Conservation (phyloP, 1,284 basidiomycete genomes). For the Microbotryum silenes-acaulis region DNA sequence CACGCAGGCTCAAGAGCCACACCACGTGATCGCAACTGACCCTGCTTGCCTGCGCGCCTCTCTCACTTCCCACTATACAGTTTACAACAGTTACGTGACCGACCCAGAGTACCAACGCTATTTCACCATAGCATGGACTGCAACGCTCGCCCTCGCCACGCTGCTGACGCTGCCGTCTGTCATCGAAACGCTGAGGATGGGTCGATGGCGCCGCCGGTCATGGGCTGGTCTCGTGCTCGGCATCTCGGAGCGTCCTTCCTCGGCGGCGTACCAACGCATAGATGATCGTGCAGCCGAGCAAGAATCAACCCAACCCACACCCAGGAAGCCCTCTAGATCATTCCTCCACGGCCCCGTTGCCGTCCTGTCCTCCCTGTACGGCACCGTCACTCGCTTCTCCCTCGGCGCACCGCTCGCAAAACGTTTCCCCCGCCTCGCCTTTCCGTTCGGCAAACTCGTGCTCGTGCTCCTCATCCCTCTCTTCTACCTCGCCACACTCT, state of each 20-base stretch:
- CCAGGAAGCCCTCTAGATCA: neutral
- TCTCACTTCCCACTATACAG: neutral
- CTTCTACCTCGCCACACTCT: constrained; percentile 21
- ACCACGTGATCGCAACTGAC: neutral
- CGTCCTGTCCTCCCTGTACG: constrained; percentile 4
- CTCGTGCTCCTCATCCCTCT: constrained; percentile 17
- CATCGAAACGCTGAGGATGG: neutral
- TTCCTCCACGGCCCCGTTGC: neutral
- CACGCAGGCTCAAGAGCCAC: neutral
- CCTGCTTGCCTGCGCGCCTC: too few species aligned
- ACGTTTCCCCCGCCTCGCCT: neutral
- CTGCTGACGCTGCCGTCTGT: constrained; percentile 6
- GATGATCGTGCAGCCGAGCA: neutral
- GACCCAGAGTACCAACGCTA: constrained; percentile 20
- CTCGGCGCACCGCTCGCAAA: neutral
- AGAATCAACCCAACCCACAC: neutral
- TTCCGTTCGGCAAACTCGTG: constrained; percentile 9
- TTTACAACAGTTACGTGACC: constrained; percentile 27
- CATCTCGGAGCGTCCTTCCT: constrained; percentile 1
- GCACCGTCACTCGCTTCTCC: constrained; percentile 5
- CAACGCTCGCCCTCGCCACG: constrained; percentile 11
- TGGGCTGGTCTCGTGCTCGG: constrained; percentile 4
- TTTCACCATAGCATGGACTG: constrained; percentile 22
- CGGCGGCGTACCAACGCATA: constrained; percentile 2
- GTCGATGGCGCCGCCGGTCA: neutral